Conservation (phyloP, 2,329 filamentous ascomycete genomes). For the Talaromyces sp. region DNA sequence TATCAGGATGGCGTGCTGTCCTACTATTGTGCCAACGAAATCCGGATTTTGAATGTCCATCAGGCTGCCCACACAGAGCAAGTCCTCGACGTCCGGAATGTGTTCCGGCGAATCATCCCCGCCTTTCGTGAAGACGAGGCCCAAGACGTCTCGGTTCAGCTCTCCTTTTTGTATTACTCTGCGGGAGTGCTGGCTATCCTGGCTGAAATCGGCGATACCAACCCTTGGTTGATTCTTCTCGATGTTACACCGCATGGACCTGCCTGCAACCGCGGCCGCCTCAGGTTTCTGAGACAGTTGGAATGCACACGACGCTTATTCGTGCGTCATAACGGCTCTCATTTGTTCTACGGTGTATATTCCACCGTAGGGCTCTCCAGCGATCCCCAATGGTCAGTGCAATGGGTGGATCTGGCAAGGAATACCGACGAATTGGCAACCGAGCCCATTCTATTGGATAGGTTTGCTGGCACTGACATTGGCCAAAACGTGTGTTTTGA, state of each 20-base stretch:
- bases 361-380: slow-evolving; percentile 51
- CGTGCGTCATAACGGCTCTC: slow-evolving; percentile 58
- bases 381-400: slow-evolving; percentile 60
- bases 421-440: slow-evolving; percentile 35
- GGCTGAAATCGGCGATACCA: slow-evolving; percentile 43
- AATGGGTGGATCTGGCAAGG: slow-evolving; percentile 47
- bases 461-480: slow-evolving; percentile 61
- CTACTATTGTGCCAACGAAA: slow-evolving; percentile 51
- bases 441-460: slow-evolving; percentile 49
- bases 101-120: slow-evolving; percentile 30
- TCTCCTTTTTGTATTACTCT: slow-evolving; percentile 55
- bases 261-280: slow-evolving; percentile 19
- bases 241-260: slow-evolving; percentile 30
- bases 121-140: slow-evolving; percentile 27
- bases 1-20: slow-evolving; percentile 63
- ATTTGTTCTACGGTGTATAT: slow-evolving; percentile 64
- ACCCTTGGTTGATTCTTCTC: slow-evolving; percentile 53
- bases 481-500: slow-evolving; percentile 68
- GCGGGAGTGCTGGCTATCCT: slow-evolving; percentile 56
- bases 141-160: slow-evolving; percentile 36
- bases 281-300: slow-evolving; percentile 43
- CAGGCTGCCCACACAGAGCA: slow-evolving; percentile 46
- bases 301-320: slow-evolving; percentile 56
- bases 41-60: slow-evolving; percentile 60
- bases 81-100: slow-evolving; percentile 52